Evolutionary conservation across 495 filamentous ascomycete genomes (phyloP), one percentile per base, ranked within the genome.

Genomic region (Aspergillus sclerotiicarbonarius): DNA sequence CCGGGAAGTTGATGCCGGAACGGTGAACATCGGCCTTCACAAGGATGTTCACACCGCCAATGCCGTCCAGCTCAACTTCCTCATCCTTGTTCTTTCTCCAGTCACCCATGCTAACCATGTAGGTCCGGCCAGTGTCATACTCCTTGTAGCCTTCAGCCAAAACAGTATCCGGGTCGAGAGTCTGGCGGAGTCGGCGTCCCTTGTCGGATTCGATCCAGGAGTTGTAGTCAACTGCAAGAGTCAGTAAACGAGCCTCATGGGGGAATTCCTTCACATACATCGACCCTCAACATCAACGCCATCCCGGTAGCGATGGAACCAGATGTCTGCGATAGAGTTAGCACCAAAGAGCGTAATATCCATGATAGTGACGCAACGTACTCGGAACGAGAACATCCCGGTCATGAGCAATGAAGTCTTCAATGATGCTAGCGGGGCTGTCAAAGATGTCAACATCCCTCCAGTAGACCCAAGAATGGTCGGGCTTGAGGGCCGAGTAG

Each of bases 381-480:
- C 92, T 98, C 0, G 94, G 94, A 62, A 98, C 95, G 46, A 98
- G 75, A 61, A 98, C 84, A 71, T 98, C 94, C 68, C 83, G 84
- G 70, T 98, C 88, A 65, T 98, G 94, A 43, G 91, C 89, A 54
- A 94, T 89, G 66, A 98, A 95, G 67, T 98, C 93, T 78, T 98
- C 91, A 19, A 98, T 76, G 54, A 98, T 96, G 59, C 82, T 87
- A 37, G 79, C 78, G 6, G 95, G 91, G 69, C 89, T 95, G 62
- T 98, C 94, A 25, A 87, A 82, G 64, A 98, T 97, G 74, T 98
- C 94, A 30, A 96, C 91, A 69, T 98, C 94, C 55, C 95, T 85
- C 94, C 94, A 98, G 72, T 97, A 98, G 21, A 98, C 95, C 94
- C 94, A 98, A 8, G 90, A 92, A 70, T 98, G 94, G 55, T 97